Evolutionary conservation across 2,329 filamentous ascomycete species (phyloP).

Genomic region (Stachybotrys chartarum): DNA sequence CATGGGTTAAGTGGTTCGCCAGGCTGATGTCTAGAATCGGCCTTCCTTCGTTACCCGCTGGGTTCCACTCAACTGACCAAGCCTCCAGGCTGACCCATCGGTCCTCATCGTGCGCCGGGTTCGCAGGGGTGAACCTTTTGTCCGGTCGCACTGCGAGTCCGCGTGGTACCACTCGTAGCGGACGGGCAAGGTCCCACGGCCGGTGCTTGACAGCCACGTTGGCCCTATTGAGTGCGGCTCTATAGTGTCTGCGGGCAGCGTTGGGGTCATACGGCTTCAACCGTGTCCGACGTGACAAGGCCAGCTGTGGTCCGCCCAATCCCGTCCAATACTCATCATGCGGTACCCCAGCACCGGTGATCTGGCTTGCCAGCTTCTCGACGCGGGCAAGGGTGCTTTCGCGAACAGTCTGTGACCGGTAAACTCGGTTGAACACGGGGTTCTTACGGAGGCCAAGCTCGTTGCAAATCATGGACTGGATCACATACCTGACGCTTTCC

Average conservation of each 20-base stretch:
- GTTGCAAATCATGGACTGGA: slow-evolving; percentile 8
- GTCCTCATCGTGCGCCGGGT: not conserved
- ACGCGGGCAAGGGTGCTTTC: not conserved
- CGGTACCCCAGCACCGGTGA: not conserved
- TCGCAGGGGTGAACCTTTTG: not conserved
- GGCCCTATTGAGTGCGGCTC: not conserved
- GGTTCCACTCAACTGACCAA: not conserved
- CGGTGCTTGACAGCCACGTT: not conserved
- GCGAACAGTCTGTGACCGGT: not conserved
- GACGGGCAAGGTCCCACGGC: not conserved
- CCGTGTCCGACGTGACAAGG: not conserved
- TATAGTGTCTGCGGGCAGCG: not conserved
- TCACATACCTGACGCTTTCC: slow-evolving; percentile 4
- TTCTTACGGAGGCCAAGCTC: slow-evolving; percentile 6
- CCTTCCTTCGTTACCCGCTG: not conserved
- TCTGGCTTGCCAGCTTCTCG: not conserved
- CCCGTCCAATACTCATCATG: not conserved
- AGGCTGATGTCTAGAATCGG: not conserved
- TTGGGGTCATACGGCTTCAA: not conserved
- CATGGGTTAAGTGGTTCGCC: not conserved
- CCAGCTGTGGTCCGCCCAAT: not conserved
- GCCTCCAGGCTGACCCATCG: not conserved
- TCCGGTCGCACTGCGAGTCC: too few species aligned
- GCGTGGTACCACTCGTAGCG: not conserved
- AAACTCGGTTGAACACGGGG: not conserved